Base-by-base conservation (phyloP, 2,329 filamentous ascomycete species). In the Fusarium sp. region DNA sequence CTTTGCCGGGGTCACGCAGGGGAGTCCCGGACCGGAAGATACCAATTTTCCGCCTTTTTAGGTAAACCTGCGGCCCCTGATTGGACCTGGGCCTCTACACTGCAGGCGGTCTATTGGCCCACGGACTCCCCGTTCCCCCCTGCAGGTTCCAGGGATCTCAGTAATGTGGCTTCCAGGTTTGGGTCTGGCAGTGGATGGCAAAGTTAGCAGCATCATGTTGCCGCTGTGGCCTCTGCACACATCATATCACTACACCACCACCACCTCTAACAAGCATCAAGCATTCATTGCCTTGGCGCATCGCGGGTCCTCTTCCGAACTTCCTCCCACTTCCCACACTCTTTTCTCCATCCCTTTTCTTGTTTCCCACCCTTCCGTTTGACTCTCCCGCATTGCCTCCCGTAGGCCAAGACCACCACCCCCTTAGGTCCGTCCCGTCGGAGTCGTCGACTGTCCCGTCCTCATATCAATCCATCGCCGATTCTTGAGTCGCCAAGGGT, bases 91-190 rank as follows among this genome's bases (percentile, higher is more conserved):
- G 45, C 50, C 41, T 68, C 63, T 24, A n/a, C n/a, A 29, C 59
- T 52, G 41, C 11, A 45, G 58, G 57, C 50, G 52, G 59, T 41
- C 68, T 54, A 75, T 75, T 76, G 74, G 74, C 56, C 74, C 45
- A 63, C 64, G 63, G 65, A 64, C 65, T 62, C 65, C 64, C 52
- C 68, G 63, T 27, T 33, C 24, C 27, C 39, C 64, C 62, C 69
- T 60, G 68, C 62, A 45, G 41, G 65, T 48, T 66, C 67, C 69
- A 52, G 50, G 67, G 70, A 66, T 71, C 60, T 68, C 66, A 27
- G 16, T 43, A 56, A 50, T 50, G 43, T 63, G 58, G 45, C 48
- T 41, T 52, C 27, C 33, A 37, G 20, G 22, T 24, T 48, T 54
- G 59, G 31, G 18, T 52, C 31, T 67, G 45, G 48, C 39, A 59